Percentiles rank a stretch among this genome's conserved stretches.
These are phyloP conservation scores for Simmondsia chinensis DNA, from an alignment of 148 eudicot genomes.

Conservation along the genomic window DNA sequence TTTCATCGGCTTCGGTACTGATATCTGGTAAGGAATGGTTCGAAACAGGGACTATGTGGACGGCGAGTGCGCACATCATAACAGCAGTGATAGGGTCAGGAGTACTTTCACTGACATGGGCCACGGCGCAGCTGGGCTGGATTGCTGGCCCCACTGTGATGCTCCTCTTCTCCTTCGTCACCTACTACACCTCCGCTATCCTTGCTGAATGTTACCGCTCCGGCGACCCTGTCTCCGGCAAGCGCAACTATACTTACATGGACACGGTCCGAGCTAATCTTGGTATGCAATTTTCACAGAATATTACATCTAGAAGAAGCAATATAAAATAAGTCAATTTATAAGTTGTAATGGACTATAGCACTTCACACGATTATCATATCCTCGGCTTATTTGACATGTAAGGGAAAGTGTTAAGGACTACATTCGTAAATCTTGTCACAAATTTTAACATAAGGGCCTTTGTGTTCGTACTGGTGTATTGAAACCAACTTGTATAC, in stretches of 20 bases:
- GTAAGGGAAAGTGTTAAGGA: too few relatives aligned
- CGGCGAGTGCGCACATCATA: constrained; percentile 78
- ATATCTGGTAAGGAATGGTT: background rate
- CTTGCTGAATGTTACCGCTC: constrained; percentile 64
- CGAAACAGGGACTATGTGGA: constrained; percentile 70
- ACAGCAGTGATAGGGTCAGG: constrained; percentile 90
- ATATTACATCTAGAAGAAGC: background rate
- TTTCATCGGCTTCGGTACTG: background rate
- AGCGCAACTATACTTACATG: constrained; percentile 80
- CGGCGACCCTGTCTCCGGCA: constrained; percentile 60
- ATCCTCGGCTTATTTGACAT: too few relatives aligned
- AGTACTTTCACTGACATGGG: constrained; percentile 71
- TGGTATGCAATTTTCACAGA: constrained; percentile 34
- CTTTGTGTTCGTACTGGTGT: too few relatives aligned
- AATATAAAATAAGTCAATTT: too few relatives aligned
- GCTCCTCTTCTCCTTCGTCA: constrained; percentile 57
- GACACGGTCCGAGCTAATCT: constrained; percentile 63
- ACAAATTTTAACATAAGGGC: too few relatives aligned
- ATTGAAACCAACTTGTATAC: too few relatives aligned
- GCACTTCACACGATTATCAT: too few relatives aligned
- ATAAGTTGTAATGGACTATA: too few relatives aligned
- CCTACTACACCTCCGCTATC: constrained; percentile 65
- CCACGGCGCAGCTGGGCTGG: constrained; percentile 77
- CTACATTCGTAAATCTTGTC: too few relatives aligned
- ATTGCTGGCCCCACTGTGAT: constrained; percentile 63